phyloP scores from a whole-genome alignment of 768 basidiomycete species.

The Calocybe gangraenosa region DNA sequence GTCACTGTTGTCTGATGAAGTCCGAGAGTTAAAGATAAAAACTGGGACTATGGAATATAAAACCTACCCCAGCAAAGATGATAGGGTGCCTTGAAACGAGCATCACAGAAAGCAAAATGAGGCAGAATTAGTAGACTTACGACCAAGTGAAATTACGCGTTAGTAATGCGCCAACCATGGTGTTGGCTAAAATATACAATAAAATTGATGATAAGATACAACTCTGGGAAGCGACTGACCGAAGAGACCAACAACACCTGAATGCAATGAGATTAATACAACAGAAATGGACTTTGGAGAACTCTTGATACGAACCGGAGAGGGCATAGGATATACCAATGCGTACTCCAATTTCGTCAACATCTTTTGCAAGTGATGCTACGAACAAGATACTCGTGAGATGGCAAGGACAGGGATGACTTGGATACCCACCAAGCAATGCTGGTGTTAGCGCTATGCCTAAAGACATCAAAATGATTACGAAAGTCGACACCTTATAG shows the following conservation, averaged over 20 bases:
- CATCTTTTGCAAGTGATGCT: constrained; percentile 32
- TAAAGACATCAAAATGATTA: constrained; percentile 4
- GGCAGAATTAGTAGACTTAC: constrained; percentile 2
- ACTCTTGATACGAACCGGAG: constrained; percentile 27
- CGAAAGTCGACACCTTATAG: too few species aligned
- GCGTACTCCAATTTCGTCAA: constrained; percentile 41
- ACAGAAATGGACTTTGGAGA: background rate
- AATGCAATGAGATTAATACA: background rate
- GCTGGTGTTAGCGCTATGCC: constrained; percentile 21
- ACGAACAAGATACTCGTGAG: background rate
- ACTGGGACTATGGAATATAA: too few species aligned
- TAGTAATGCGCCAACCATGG: constrained; percentile 47
- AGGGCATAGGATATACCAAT: constrained; percentile 40
- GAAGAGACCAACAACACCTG: constrained; percentile 26
- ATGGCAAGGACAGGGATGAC: too few species aligned
- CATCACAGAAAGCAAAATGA: background rate
- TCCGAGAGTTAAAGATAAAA: background rate
- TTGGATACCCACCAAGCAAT: constrained; percentile 21
- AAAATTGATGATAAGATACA: background rate
- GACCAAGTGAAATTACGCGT: constrained; percentile 41
- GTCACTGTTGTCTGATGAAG: background rate
- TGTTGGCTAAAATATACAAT: constrained; percentile 26
- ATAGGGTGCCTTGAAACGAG: background rate
- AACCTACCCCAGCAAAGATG: constrained; percentile 6
- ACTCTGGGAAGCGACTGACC: constrained; percentile 23